Conservation (phyloP, 257 asterid genomes). For the Voacanga thouarsii region DNA sequence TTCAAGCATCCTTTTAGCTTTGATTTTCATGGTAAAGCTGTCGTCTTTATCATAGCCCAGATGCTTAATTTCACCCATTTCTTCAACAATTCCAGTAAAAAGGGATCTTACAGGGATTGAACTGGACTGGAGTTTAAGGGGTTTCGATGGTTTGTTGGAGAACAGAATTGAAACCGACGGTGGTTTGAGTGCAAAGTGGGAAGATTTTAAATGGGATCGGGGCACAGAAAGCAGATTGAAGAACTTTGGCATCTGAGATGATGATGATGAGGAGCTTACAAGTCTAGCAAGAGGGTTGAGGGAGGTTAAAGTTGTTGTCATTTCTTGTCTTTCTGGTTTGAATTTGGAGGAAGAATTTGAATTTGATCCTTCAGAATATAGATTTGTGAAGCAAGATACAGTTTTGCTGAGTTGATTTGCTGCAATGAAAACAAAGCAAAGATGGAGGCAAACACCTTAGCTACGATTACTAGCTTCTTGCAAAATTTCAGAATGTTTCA, state of each 20-base stretch:
- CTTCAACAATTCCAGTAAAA: conserved; percentile 91
- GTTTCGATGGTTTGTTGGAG: conserved; percentile 35
- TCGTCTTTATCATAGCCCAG: conserved; percentile 50
- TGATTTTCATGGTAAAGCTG: conserved; percentile 68
- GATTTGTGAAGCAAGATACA: background rate
- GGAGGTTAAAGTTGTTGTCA: conserved; percentile 21
- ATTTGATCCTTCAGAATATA: background rate
- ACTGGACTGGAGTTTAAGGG: conserved; percentile 22
- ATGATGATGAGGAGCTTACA: conserved; percentile 8
- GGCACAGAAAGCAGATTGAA: conserved; percentile 19
- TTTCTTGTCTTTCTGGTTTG: background rate
- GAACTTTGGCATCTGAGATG: conserved; percentile 12
- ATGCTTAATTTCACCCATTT: conserved; percentile 61
- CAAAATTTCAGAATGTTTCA: no score
- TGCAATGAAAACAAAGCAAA: no score
- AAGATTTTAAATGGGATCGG: conserved; percentile 19
- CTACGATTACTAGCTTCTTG: no score
- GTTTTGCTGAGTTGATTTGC: background rate
- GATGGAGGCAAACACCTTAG: no score
- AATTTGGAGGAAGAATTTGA: background rate
- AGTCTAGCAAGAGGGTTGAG: conserved; percentile 17
- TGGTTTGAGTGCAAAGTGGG: conserved; percentile 30
- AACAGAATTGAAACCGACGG: conserved; percentile 34
- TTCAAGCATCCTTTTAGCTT: conserved; percentile 54
- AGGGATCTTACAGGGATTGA: conserved; percentile 45